Evolutionary conservation across 495 filamentous ascomycete species (phyloP), one percentile per base, ranked within the genome.

Genomic region (Entonaema liquescens): DNA sequence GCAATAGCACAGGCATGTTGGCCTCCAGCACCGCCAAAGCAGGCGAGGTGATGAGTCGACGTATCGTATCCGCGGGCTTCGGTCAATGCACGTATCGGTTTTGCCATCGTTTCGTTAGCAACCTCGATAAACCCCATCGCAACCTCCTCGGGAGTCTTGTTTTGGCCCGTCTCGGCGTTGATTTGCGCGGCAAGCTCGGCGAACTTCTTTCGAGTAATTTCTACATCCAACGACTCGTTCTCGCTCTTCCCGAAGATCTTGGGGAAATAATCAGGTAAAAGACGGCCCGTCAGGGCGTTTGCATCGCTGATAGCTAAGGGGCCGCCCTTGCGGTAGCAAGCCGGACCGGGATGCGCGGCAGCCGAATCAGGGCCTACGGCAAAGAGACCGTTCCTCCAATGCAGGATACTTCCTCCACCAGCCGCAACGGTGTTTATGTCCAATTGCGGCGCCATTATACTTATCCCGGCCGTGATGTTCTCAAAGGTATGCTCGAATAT

Each of bases 351-450:
- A 76, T 94, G 91, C n/a, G 92, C 92, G 38, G 90, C 88, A 11
- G 92, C 92, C 15, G 91, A 93, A 77, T 95, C 92, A 5, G 92
- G 92, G 0, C 92, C 92, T 53, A 94, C 92, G 29, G 93, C 91
- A 69, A 95, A 95, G 5, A 95, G 79, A 5, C 92, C 92, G 63
- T 95, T 93, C 23, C 89, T 87, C 83, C 86, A 95, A 71, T 92
- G 90, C 1, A 95, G 80, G 29, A 92, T 84, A 6, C 90, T 93
- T n/a, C 92, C 92, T 65, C 92, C 92, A 50, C 92, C 92, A 31
- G 92, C 92, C 19, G 92, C 92, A 49, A 95, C 92, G 1, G 92
- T 95, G 71, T 94, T 93, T 76, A 95, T 94, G 78, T 95, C 92
- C 2, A 95, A 84, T 62, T 94, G 92, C 0, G 92, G 92, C 3